These are phyloP conservation scores for Hirschioporus abietinus DNA, from an alignment of 768 basidiomycete species.

Conservation along the genomic window DNA sequence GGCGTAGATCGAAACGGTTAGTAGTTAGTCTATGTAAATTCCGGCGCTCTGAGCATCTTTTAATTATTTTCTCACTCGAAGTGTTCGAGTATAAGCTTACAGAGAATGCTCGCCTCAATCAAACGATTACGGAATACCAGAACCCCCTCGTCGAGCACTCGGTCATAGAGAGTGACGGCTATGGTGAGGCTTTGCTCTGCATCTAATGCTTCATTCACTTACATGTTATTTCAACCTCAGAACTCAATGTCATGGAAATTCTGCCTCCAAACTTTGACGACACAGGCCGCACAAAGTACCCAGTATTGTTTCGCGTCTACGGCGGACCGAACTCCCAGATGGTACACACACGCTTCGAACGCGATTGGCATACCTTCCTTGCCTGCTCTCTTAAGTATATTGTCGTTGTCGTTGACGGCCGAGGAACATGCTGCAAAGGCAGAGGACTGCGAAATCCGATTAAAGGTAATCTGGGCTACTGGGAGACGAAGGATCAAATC, in stretches of 20 bases:
- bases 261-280: constrained; percentile 91
- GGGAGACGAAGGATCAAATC: constrained; percentile 87
- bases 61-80: constrained; percentile 9
- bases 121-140: constrained; percentile 63
- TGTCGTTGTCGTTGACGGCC: constrained; percentile 83
- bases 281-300: constrained; percentile 92
- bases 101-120: constrained; percentile 62
- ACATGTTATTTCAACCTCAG: constrained; percentile 35
- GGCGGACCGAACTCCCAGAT: constrained; percentile 87
- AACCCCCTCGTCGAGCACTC: constrained; percentile 62
- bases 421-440: constrained; percentile 92
- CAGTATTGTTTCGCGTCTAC: constrained; percentile 91
- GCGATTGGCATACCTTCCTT: constrained; percentile 87
- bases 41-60: not conserved
- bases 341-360: constrained; percentile 58
- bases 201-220: not conserved
- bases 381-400: constrained; percentile 79
- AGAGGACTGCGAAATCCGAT: constrained; percentile 80
- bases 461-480: constrained; percentile 83
- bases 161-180: constrained; percentile 76
- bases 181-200: constrained; percentile 43
- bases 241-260: constrained; percentile 86
- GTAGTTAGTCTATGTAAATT: constrained; percentile 12
- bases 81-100: constrained; percentile 60
- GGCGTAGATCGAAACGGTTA: constrained; percentile 38